A percentile compares a stretch with the other conserved stretches of the same genome.
These are phyloP conservation scores for Erucastrum elatum DNA, from an alignment of 345 rosid species.

Conservation along the genomic window DNA sequence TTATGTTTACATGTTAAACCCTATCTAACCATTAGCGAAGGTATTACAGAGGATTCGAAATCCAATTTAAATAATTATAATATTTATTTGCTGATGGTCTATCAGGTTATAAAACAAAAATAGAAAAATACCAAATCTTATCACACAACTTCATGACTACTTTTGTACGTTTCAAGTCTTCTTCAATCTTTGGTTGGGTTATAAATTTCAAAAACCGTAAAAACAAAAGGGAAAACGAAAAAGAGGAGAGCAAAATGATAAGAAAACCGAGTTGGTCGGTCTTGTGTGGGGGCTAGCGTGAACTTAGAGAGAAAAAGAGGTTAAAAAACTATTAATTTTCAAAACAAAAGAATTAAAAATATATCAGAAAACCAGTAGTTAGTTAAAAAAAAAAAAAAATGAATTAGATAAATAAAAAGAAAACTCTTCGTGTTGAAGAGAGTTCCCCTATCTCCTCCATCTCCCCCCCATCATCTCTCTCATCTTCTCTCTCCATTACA, in stretches of 20 bases:
- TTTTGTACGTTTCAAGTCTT: background rate
- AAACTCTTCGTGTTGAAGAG: background rate
- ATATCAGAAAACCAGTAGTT: background rate
- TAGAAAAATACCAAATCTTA: background rate
- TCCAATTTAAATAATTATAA: background rate
- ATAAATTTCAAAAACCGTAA: background rate
- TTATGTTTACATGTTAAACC: background rate
- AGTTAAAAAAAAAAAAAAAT: background rate
- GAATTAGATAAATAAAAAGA: background rate
- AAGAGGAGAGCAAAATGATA: conserved; percentile 24
- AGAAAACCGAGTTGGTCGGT: conserved; percentile 38
- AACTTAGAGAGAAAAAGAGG: background rate
- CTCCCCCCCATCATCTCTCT: background rate
- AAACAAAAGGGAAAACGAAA: background rate
- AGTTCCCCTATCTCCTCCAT: background rate
- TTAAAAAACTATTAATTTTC: background rate
- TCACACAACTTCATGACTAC: background rate
- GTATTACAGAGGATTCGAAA: background rate
- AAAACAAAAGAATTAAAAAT: background rate
- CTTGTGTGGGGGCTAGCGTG: conserved; percentile 29
- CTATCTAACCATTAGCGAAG: background rate
- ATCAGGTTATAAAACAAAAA: background rate
- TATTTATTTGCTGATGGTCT: background rate
- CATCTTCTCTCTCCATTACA: conserved; percentile 3
- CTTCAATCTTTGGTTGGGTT: background rate